Base-by-base conservation (phyloP, 805 yeast genomes). In the Monosporozyma solicola region DNA sequence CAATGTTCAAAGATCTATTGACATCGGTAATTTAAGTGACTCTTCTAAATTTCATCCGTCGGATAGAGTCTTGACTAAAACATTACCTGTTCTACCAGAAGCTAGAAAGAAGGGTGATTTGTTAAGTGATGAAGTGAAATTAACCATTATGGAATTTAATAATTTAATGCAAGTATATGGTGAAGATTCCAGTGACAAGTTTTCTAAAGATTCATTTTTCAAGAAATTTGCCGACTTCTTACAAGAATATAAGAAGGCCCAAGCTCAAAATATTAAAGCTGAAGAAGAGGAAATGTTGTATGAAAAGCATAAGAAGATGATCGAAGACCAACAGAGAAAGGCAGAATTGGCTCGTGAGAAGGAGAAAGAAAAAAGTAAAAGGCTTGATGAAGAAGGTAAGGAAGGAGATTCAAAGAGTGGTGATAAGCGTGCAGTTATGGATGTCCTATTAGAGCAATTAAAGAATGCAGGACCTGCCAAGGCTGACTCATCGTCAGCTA, bases 1-100 rank as follows among this genome's bases (percentile, higher is more conserved):
- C 47, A 90, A 87, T 63, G 87, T 89, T 22, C 82, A 80, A 54
- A 77, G 80, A 16, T 86, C 97, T 0, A 71, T 91, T 20, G 82
- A 83, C 43, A 80, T 80, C 60, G 99, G 99, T 20, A 88, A 87
- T 61, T 75, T 94, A 61, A 88, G 96, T 62, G 92, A 88, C 57
- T 78, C 89, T 1, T 72, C 80, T 1, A 74, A 73, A 48, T 81
- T 94, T 61, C 98, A 95, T 68, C 97, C 97, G 1, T 75, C 78
- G 41, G 99, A 94, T 69, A 76, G 76, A 54, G 80, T 91, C 11
- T 64, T 91, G 54, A 66, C 72, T 1, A 78, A 77, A 44, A 81
- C 90, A 5, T 63, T 80, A 43, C 82, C 85, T 7, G 84, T 82
- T 11, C 67, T 95, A 47, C 87, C 90, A 22, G 82, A 79, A 49